Base-by-base conservation (phyloP, 1,284 basidiomycete genomes). In the Exsudoporus floridanus region DNA sequence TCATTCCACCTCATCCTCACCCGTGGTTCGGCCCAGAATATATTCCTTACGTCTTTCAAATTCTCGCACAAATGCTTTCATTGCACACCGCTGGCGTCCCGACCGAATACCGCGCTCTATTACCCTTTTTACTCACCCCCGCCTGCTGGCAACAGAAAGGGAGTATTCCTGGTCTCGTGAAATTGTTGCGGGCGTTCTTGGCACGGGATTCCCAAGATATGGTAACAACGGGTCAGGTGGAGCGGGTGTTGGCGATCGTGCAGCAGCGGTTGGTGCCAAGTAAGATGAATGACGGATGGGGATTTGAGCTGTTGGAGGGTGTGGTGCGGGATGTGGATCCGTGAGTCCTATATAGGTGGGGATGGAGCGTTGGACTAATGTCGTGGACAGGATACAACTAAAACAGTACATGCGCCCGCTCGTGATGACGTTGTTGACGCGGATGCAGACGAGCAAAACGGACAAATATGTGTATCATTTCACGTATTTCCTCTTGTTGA, bases 31-130 rank as follows among this genome's bases (percentile, higher is more conserved):
- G 4, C 67, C 14, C 30, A 93, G 96, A 98, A 74, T 99, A 98
- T 69, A 90, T 97, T 48, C 96, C 96, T 2, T 99, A 96, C 69
- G 90, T 93, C 47, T 98, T 99, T 80, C 97, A 99, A 69, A 85
- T 99, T 60, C 83, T 98, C 30, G 90, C 94, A 0, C 96, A 99
- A 70, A 93, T 99, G 80, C 86, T 99, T 34, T 92, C 95, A 60
- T 76, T 93, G 9, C 94, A 96, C 63, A 73, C 74, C 0, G 68
- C 74, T 1, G 73, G 74, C 25, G 76, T 97, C 8, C 94, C 96
- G 0, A 74, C 77, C 1, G 82, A 88, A 52, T 99, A 98, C 73
- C 83, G 86, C 33, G 74, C 79, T 18, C 77, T 99, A 6, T 78
- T 98, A 1, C 86, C 86, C 0, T 87, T 94, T 60, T 79, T 99